Percentiles rank a stretch among this genome's conserved stretches.
These are phyloP conservation scores for Coniosporium apollinis DNA, from an alignment of 495 filamentous ascomycete species.

Conservation along the genomic window DNA sequence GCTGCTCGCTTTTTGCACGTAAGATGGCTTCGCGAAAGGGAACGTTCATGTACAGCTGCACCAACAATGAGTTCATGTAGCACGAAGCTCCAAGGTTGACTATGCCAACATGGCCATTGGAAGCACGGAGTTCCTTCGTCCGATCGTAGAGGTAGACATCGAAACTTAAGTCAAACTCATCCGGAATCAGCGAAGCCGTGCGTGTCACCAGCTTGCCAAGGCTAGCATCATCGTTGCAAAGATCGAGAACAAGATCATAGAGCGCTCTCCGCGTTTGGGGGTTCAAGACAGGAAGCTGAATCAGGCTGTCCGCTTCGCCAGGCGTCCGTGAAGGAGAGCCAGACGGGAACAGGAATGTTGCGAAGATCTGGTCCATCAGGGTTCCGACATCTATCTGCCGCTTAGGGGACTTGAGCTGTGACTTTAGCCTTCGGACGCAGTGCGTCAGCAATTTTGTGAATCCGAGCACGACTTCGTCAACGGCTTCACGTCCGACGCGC, in stretches of 20 bases:
- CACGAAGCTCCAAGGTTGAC: conserved; percentile 90
- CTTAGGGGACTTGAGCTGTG: conserved; percentile 12
- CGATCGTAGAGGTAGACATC: too few relatives aligned
- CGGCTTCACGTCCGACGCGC: conserved; percentile 30
- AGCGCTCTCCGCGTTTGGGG: conserved; percentile 42
- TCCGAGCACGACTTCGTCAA: conserved; percentile 31
- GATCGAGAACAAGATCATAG: conserved; percentile 40
- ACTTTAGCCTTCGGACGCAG: conserved; percentile 15
- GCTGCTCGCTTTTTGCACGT: conserved; percentile 40
- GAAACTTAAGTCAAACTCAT: too few relatives aligned
- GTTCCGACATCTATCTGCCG: conserved; percentile 4
- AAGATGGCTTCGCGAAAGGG: conserved; percentile 78
- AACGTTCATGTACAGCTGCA: conserved; percentile 93
- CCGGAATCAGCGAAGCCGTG: too few relatives aligned
- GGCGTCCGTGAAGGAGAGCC: conserved; percentile 20
- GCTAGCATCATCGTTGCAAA: conserved; percentile 42
- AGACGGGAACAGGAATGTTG: conserved; percentile 52
- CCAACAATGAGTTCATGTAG: conserved; percentile 90
- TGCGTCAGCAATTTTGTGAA: conserved; percentile 29
- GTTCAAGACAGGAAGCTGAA: conserved; percentile 35
- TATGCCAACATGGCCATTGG: conserved; percentile 67
- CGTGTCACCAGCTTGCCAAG: too few relatives aligned
- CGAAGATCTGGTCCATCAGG: conserved; percentile 44
- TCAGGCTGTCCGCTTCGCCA: background rate
- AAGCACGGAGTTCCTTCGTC: conserved; percentile 48